Evolutionary conservation across 441 rosid genomes (phyloP).

Genomic region (Brassica balearica): DNA sequence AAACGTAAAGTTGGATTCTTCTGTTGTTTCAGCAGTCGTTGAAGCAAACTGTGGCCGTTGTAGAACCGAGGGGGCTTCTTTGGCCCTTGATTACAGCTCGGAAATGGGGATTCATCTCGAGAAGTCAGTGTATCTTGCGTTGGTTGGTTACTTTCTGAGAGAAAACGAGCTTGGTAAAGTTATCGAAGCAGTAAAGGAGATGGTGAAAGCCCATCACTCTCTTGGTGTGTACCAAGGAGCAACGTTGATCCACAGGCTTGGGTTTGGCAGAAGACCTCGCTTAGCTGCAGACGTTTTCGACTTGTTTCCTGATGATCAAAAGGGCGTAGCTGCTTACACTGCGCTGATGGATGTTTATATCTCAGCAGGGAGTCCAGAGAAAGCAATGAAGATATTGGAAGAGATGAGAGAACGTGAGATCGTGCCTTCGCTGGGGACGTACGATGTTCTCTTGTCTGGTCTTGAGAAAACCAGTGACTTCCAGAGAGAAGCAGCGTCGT

Average conservation of each 20-base stretch:
- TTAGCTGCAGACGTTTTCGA: constrained; percentile 67
- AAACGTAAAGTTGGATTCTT: constrained; percentile 51
- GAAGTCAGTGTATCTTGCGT: constrained; percentile 60
- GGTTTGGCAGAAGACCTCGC: constrained; percentile 72
- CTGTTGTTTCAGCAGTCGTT: constrained; percentile 57
- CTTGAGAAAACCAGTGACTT: constrained; percentile 63
- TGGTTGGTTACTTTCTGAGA: constrained; percentile 65
- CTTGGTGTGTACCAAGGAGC: constrained; percentile 67
- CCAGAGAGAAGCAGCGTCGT: constrained; percentile 51
- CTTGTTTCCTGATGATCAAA: constrained; percentile 64
- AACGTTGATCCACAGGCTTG: constrained; percentile 69
- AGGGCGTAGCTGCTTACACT: constrained; percentile 71
- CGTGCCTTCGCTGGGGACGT: constrained; percentile 70
- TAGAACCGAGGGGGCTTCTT: constrained; percentile 63
- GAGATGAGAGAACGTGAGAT: constrained; percentile 63
- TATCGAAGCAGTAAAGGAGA: constrained; percentile 56
- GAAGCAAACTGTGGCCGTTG: constrained; percentile 50
- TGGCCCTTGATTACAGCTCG: constrained; percentile 67
- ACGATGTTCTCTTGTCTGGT: constrained; percentile 66
- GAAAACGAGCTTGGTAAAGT: constrained; percentile 49
- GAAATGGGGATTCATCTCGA: constrained; percentile 56
- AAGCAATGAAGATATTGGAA: constrained; percentile 64
- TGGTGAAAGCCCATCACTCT: constrained; percentile 62
- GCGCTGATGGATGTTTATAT: constrained; percentile 73
- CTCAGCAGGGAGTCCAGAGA: constrained; percentile 74